A percentile compares a stretch with the other conserved stretches of the same genome.
Evolutionary conservation across 192 early-diverging fungal genomes (phyloP).

Genomic region (Coemansia sp.): DNA sequence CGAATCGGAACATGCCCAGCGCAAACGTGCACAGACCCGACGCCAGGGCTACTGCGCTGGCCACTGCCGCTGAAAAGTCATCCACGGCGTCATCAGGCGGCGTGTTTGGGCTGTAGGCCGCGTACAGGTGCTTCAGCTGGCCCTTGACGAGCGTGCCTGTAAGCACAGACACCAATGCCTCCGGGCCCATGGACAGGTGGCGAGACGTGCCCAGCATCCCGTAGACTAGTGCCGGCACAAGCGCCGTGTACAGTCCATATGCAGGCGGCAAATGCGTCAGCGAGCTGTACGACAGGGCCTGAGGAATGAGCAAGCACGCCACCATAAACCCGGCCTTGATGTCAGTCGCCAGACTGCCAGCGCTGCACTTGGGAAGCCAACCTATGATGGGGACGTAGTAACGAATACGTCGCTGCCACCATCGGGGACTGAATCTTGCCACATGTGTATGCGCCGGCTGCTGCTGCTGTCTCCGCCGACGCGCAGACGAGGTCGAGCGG

Average conservation of each 20-base stretch:
- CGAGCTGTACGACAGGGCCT: constrained; percentile 87
- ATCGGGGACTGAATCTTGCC: constrained; percentile 21
- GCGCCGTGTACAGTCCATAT: constrained; percentile 90
- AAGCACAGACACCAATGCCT: constrained; percentile 90
- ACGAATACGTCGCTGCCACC: constrained; percentile 63
- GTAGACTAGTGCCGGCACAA: constrained; percentile 84
- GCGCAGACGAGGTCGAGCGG: constrained; percentile 7
- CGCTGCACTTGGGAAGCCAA: constrained; percentile 86
- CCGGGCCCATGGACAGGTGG: constrained; percentile 94
- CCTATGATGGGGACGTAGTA: constrained; percentile 95
- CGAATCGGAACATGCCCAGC: constrained; percentile 93
- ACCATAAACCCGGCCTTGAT: constrained; percentile 86
- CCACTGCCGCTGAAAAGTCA: constrained; percentile 49
- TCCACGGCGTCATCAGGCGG: constrained; percentile 60
- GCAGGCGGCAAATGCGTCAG: constrained; percentile 83
- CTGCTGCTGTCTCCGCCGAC: constrained; percentile 21
- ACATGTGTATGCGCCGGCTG: constrained; percentile 3
- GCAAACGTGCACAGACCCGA: constrained; percentile 94
- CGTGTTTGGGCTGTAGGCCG: constrained; percentile 46
- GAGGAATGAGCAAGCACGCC: constrained; percentile 74
- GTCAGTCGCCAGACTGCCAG: constrained; percentile 69
- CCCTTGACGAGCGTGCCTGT: constrained; percentile 69
- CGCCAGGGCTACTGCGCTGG: constrained; percentile 77
- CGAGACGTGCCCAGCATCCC: constrained; percentile 91
- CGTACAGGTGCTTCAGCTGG: constrained; percentile 61